Percentiles rank a stretch among this genome's conserved stretches.
Evolutionary conservation across 345 rosid genomes (phyloP).

Genomic region (Eucalyptus fibrosa): DNA sequence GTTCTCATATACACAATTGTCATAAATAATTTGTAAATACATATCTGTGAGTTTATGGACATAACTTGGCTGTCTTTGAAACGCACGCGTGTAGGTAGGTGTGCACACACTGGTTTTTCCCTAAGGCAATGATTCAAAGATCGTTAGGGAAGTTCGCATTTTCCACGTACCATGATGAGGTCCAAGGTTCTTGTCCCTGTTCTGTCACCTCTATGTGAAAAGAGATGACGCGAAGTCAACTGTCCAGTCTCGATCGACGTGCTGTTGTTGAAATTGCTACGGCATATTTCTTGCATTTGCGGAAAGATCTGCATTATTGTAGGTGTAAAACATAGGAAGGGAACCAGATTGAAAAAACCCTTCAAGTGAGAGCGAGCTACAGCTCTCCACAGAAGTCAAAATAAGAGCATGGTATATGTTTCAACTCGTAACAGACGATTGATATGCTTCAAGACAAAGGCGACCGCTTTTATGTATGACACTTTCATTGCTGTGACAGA

Average conservation of each 20-base stretch:
- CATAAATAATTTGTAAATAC: background rate
- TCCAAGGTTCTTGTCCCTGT: background rate
- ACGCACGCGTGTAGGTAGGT: background rate
- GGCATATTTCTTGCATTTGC: background rate
- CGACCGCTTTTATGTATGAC: background rate
- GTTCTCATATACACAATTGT: background rate
- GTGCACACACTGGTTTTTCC: background rate
- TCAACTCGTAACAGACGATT: background rate
- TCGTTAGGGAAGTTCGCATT: background rate
- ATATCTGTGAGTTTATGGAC: background rate
- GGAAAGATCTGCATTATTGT: background rate
- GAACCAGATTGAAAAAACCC: background rate
- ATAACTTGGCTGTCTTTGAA: background rate
- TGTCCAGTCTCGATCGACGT: background rate
- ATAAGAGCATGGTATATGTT: background rate
- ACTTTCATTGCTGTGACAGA: background rate
- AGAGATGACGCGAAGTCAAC: background rate
- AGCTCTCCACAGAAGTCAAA: background rate
- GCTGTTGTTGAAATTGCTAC: background rate
- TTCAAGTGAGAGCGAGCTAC: background rate
- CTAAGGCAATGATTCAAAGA: background rate
- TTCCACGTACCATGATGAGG: background rate
- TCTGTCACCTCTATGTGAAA: background rate
- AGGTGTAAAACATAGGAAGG: background rate
- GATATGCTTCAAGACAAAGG: background rate